phyloP scores from a whole-genome alignment of 2,329 filamentous ascomycete genomes.

The Epicoccum sorghinum region DNA sequence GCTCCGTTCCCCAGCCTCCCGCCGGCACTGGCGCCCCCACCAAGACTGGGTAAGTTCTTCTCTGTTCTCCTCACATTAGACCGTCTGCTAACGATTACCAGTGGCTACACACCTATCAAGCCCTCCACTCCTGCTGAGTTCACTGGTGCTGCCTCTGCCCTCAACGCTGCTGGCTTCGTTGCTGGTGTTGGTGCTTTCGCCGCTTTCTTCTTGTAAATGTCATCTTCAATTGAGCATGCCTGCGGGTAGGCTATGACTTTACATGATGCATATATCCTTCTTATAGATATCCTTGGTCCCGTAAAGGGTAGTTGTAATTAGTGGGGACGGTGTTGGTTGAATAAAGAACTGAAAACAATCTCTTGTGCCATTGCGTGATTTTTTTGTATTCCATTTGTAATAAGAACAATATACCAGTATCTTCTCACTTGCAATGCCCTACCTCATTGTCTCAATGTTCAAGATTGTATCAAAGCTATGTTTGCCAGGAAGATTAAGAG shows the following conservation, averaged over 20 bases:
- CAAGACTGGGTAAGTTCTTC: slow-evolving; percentile 39
- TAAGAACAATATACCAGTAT: no score
- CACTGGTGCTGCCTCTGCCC: slow-evolving; percentile 46
- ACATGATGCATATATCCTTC: slow-evolving; percentile 42
- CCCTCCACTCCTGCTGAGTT: slow-evolving; percentile 43
- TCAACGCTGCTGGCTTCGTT: slow-evolving; percentile 47
- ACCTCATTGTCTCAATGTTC: no score
- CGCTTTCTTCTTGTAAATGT: slow-evolving; percentile 52
- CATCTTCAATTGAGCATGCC: slow-evolving; percentile 42
- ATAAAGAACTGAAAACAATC: slow-evolving; percentile 23
- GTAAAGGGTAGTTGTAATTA: slow-evolving; percentile 41
- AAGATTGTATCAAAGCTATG: no score
- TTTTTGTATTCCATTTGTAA: background rate
- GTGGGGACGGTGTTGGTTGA: slow-evolving; percentile 27
- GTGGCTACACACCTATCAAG: slow-evolving; percentile 31
- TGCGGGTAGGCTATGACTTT: slow-evolving; percentile 47
- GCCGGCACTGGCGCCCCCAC: slow-evolving; percentile 41
- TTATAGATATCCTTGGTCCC: slow-evolving; percentile 34
- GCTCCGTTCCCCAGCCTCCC: slow-evolving; percentile 21
- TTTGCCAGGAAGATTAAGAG: no score
- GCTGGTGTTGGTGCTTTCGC: slow-evolving; percentile 51
- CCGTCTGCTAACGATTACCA: slow-evolving; percentile 19
- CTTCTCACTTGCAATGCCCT: no score
- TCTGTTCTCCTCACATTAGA: background rate
- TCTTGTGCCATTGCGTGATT: background rate